Conservation (phyloP, 139 green algal genomes). For the Chlorella sp. region DNA sequence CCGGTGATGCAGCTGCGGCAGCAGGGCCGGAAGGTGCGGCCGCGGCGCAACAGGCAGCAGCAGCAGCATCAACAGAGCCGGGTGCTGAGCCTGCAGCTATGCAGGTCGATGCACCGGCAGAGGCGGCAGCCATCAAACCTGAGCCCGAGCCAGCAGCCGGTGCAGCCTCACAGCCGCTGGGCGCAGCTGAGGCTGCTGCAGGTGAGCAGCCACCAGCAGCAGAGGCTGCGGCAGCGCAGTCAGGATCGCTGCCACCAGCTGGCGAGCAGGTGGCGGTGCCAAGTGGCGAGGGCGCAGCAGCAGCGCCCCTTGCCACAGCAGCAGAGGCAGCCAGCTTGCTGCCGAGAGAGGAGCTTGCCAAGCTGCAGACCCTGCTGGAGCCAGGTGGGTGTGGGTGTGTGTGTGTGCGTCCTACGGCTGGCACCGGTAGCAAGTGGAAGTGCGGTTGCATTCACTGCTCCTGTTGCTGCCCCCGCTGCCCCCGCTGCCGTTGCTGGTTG, state of each 20-base stretch:
- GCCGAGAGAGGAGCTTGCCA: conserved; percentile 1
- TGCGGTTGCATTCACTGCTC: too few relatives aligned
- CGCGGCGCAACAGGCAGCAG: background rate
- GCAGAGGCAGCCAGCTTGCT: background rate
- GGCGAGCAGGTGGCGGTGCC: background rate
- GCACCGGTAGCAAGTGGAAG: too few relatives aligned
- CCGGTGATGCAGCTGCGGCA: background rate
- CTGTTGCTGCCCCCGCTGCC: background rate
- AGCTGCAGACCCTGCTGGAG: conserved; percentile 25
- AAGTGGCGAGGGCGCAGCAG: background rate
- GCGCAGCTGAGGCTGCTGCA: background rate
- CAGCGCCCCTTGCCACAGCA: background rate
- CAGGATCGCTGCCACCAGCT: background rate
- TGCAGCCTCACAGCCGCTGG: background rate
- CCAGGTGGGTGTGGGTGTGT: background rate
- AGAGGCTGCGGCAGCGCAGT: background rate
- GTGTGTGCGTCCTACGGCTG: too few relatives aligned
- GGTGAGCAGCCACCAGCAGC: background rate
- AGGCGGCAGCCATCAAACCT: background rate
- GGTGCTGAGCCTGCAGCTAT: background rate
- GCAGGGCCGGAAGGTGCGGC: background rate
- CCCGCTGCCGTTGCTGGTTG: background rate
- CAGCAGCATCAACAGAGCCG: background rate
- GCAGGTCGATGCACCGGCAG: background rate
- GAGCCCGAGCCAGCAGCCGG: background rate